Evolutionary conservation across 306 rosid genomes (phyloP).

Genomic region (Geum urbanum): DNA sequence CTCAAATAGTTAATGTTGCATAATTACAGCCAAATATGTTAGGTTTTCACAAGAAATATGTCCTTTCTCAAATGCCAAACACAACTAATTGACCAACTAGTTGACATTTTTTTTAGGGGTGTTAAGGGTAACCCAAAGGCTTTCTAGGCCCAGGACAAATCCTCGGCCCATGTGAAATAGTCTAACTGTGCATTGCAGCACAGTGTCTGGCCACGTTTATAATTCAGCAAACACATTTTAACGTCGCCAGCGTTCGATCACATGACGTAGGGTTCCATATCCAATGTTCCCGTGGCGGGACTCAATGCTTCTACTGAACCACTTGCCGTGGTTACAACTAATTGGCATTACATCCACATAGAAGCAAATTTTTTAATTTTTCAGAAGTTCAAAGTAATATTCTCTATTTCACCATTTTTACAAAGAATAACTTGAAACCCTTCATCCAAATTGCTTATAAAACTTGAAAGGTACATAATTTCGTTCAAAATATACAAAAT

Average conservation of each 20-base stretch:
- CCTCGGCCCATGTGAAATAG: too few species aligned
- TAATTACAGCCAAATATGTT: background rate
- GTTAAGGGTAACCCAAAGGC: too few species aligned
- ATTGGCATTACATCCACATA: background rate
- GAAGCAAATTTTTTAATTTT: background rate
- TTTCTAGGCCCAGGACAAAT: too few species aligned
- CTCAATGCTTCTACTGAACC: too few species aligned
- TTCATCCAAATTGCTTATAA: background rate
- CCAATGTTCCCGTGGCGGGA: too few species aligned
- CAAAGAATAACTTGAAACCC: background rate
- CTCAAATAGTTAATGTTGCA: background rate
- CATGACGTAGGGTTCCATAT: too few species aligned
- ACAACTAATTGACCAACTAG: background rate
- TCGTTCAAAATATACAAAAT: background rate
- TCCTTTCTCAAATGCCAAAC: conserved; percentile 15
- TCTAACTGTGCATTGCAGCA: too few species aligned
- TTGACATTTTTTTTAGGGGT: too few species aligned
- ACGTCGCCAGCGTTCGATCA: too few species aligned
- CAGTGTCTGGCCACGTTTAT: too few species aligned
- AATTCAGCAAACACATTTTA: too few species aligned
- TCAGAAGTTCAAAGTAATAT: background rate
- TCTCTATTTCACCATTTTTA: background rate
- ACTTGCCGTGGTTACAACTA: too few species aligned
- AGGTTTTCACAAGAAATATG: background rate
- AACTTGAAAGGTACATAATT: background rate